These are phyloP conservation scores for Haplographium delicatum DNA, from an alignment of 495 filamentous ascomycete species.

Conservation along the genomic window DNA sequence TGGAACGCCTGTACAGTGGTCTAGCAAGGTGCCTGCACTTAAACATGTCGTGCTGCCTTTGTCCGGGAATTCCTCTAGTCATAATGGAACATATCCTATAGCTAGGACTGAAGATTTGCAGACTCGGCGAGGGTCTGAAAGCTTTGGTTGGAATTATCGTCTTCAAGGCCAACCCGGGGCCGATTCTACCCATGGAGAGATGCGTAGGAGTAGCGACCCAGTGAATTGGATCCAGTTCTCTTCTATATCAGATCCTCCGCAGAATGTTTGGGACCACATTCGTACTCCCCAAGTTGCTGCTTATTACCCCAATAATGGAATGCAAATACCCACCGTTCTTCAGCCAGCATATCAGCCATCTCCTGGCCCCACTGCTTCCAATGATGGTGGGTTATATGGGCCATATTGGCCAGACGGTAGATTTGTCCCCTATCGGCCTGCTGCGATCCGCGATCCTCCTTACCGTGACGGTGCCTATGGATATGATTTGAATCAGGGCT, in stretches of 20 bases:
- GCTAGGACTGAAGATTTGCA: neutral
- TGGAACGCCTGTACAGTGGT: slow-evolving; percentile 72
- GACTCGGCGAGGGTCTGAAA: slow-evolving; percentile 7
- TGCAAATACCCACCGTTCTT: slow-evolving; percentile 57
- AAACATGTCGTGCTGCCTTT: slow-evolving; percentile 82
- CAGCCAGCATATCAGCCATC: slow-evolving; percentile 67
- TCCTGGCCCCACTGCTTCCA: slow-evolving; percentile 67
- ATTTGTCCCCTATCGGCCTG: slow-evolving; percentile 68
- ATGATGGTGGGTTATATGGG: slow-evolving; percentile 65
- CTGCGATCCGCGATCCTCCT: slow-evolving; percentile 38
- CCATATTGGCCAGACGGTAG: slow-evolving; percentile 75
- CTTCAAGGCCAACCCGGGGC: slow-evolving; percentile 18
- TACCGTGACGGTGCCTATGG: slow-evolving; percentile 5
- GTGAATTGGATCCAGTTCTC: slow-evolving; percentile 14
- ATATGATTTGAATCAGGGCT: slow-evolving; percentile 1
- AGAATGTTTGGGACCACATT: slow-evolving; percentile 19
- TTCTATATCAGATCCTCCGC: slow-evolving; percentile 7
- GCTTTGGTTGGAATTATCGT: slow-evolving; percentile 19
- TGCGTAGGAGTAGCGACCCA: slow-evolving; percentile 9
- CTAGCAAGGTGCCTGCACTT: slow-evolving; percentile 66
- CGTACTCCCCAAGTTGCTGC: slow-evolving; percentile 13
- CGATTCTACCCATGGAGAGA: slow-evolving; percentile 18
- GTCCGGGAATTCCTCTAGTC: slow-evolving; percentile 8
- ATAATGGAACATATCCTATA: neutral
- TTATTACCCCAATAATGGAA: slow-evolving; percentile 20